phyloP scores from a whole-genome alignment of 331 rosid species.

The Acacia pycnantha region DNA sequence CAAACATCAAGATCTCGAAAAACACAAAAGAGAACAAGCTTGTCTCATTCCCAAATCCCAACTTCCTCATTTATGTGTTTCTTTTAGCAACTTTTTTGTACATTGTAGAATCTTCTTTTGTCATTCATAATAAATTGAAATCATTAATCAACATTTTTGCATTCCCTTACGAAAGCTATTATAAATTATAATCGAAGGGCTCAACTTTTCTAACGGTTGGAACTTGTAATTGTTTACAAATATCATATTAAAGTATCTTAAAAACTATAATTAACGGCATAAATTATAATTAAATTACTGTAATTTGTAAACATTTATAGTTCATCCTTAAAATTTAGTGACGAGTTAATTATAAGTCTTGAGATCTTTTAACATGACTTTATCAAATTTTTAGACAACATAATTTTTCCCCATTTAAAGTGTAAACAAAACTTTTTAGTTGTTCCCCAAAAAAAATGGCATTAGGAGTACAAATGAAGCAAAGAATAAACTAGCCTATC shows the following conservation, averaged over 20 bases:
- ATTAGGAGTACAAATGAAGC: constrained; percentile 45
- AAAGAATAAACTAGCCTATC: constrained; percentile 28
- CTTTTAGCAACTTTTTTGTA: neutral
- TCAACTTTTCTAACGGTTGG: constrained; percentile 21
- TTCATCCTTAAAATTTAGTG: neutral
- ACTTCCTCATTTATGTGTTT: constrained; percentile 16
- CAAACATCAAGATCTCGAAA: neutral
- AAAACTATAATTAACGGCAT: neutral
- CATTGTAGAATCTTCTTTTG: constrained; percentile 14
- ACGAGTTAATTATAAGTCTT: neutral
- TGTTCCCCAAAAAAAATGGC: constrained; percentile 9
- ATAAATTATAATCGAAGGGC: neutral
- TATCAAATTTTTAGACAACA: neutral
- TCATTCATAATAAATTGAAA: neutral
- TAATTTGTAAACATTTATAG: neutral
- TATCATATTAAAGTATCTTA: neutral
- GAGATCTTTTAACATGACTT: neutral
- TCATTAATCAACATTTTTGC: neutral
- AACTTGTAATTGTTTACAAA: neutral
- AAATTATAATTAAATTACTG: neutral
- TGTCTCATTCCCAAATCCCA: constrained; percentile 16
- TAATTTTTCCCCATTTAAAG: neutral
- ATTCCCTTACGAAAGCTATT: constrained; percentile 12
- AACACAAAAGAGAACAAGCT: neutral
- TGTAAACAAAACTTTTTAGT: constrained; percentile 22